A percentile compares a stretch with the other conserved stretches of the same genome.
These are phyloP conservation scores for Heterobasidion occidentale DNA, from an alignment of 1,284 basidiomycete species.

Conservation along the genomic window DNA sequence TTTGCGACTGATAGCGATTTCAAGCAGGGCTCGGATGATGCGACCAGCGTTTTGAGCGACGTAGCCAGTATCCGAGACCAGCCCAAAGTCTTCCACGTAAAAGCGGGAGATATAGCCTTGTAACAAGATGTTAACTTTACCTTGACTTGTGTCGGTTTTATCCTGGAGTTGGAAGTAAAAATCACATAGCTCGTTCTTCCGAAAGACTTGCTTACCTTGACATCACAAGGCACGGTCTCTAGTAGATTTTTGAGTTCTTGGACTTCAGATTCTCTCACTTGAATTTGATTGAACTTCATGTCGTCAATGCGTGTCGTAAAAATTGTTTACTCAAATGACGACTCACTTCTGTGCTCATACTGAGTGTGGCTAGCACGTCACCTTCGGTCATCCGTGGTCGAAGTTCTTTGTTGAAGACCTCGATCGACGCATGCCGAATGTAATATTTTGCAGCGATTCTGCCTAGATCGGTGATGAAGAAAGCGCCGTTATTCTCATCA, in stretches of 20 bases:
- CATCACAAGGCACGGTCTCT: conserved; percentile 71
- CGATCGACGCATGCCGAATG: conserved; percentile 82
- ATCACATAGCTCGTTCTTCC: background rate
- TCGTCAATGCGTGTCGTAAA: background rate
- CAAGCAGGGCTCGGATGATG: conserved; percentile 88
- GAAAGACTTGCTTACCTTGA: conserved; percentile 42
- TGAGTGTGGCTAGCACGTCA: conserved; percentile 82
- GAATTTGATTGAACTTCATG: conserved; percentile 86
- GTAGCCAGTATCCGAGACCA: conserved; percentile 94
- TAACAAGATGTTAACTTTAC: conserved; percentile 94
- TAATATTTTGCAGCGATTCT: conserved; percentile 97
- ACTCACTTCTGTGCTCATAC: conserved; percentile 83
- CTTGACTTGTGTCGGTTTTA: conserved; percentile 59
- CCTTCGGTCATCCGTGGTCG: conserved; percentile 88
- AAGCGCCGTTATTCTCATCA: conserved; percentile 52
- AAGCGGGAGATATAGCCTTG: conserved; percentile 86
- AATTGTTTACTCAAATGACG: background rate
- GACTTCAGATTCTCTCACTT: conserved; percentile 86
- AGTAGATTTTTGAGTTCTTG: conserved; percentile 76
- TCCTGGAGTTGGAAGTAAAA: no score
- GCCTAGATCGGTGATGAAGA: conserved; percentile 83
- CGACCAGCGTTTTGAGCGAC: conserved; percentile 92
- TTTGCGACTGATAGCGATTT: conserved; percentile 89
- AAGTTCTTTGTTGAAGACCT: conserved; percentile 84
- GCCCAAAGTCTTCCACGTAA: conserved; percentile 88